phyloP scores from a whole-genome alignment of 1,284 basidiomycete genomes.

The Cutaneotrichosporon dermatis region DNA sequence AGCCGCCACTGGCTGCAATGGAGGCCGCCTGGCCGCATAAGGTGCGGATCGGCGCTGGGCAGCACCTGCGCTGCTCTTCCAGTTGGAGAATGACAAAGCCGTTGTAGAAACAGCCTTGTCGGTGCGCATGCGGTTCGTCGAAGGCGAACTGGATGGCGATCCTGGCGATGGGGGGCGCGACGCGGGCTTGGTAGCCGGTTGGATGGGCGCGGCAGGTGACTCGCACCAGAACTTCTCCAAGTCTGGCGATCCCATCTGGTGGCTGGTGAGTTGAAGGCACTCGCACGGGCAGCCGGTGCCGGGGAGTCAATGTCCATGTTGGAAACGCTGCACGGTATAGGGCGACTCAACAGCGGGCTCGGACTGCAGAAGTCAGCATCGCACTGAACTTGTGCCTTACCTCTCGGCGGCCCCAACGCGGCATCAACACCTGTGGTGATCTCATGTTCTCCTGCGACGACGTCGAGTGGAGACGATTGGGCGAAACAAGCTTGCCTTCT shows the following conservation, averaged over 20 bases:
- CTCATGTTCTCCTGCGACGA: constrained; percentile 34
- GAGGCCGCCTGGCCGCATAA: constrained; percentile 25
- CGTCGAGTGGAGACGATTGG: constrained; percentile 38
- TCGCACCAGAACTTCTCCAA: constrained; percentile 47
- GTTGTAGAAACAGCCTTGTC: constrained; percentile 39
- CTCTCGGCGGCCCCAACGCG: constrained; percentile 31
- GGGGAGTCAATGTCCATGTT: constrained; percentile 46
- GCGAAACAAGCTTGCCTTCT: constrained; percentile 19
- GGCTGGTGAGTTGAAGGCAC: constrained; percentile 18
- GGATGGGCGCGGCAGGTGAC: constrained; percentile 34
- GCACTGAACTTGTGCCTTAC: constrained; percentile 17
- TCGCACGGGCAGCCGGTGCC: constrained; percentile 9
- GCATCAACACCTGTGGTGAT: constrained; percentile 25
- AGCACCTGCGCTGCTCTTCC: constrained; percentile 5
- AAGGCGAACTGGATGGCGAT: constrained; percentile 43
- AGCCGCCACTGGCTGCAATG: constrained; percentile 21
- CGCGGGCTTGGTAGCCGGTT: constrained; percentile 33
- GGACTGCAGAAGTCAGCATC: constrained; percentile 12
- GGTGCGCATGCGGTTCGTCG: constrained; percentile 35
- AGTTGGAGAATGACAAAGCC: constrained; percentile 31
- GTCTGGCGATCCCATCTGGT: constrained; percentile 33
- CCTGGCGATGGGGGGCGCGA: constrained; percentile 38
- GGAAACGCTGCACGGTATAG: constrained; percentile 2
- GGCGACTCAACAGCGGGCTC: constrained; percentile 15
- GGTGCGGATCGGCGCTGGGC: constrained; percentile 25